Conservation (phyloP, 768 basidiomycete genomes). For the Mycena galopus region DNA sequence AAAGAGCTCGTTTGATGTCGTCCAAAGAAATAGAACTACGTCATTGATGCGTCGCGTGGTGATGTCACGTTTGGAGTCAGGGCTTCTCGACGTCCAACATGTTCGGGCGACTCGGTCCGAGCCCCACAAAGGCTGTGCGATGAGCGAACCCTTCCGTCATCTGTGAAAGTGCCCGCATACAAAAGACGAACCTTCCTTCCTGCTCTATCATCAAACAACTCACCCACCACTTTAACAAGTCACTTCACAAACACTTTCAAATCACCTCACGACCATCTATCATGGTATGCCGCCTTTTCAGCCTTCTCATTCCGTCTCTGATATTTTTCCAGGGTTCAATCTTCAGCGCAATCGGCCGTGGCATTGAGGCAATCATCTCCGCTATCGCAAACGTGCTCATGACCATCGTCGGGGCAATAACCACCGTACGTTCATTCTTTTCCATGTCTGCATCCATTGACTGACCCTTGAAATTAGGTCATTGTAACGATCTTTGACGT, state of each 20-base stretch:
- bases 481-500: slow-evolving; percentile 75
- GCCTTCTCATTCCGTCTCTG: neutral
- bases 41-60: no score
- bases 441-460: neutral
- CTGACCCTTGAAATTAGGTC: slow-evolving; percentile 55
- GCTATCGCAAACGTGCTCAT: slow-evolving; percentile 72
- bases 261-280: slow-evolving; percentile 4
- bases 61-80: no score
- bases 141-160: no score
- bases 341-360: slow-evolving; percentile 73
- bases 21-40: no score
- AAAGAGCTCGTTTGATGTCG: no score
- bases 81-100: no score
- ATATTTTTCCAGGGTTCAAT: slow-evolving; percentile 24
- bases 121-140: no score
- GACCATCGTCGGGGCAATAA: slow-evolving; percentile 71
- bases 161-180: no score
- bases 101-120: no score
- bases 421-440: slow-evolving; percentile 57
- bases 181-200: no score
- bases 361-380: slow-evolving; percentile 69
- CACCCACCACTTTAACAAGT: neutral
- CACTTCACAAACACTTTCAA: neutral
- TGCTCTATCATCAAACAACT: neutral
- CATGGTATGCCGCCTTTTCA: slow-evolving; percentile 14